Percentiles rank a stretch among this genome's conserved stretches.
Conservation (phyloP, 1,284 basidiomycete genomes). For the Melampsora larici-populina region DNA sequence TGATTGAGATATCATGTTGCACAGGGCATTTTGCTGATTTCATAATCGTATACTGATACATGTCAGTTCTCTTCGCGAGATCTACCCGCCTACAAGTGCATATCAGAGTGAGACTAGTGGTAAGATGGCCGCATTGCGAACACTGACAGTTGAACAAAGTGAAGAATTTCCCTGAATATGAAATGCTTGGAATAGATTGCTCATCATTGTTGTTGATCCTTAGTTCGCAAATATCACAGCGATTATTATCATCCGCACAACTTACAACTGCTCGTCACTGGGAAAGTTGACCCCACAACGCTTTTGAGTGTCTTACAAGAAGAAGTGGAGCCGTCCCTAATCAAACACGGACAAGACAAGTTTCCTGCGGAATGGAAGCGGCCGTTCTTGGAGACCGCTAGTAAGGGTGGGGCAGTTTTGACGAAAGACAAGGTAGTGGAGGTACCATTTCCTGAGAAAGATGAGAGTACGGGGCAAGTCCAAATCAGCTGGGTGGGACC, state of each 20-base stretch:
- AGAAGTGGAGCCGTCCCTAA: constrained; percentile 74
- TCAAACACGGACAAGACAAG: constrained; percentile 67
- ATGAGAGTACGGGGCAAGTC: constrained; percentile 90
- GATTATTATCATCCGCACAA: constrained; percentile 95
- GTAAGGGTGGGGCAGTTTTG: constrained; percentile 64
- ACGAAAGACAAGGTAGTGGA: constrained; percentile 62
- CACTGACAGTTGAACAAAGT: constrained; percentile 87
- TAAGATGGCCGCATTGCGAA: constrained; percentile 82
- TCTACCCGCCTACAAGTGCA: constrained; percentile 78
- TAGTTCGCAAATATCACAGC: constrained; percentile 84
- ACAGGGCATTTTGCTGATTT: too few species aligned
- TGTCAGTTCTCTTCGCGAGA: constrained; percentile 68
- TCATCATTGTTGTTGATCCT: neutral
- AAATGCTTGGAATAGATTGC: neutral
- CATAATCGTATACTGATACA: neutral
- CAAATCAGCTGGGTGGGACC: constrained; percentile 77
- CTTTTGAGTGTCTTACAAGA: constrained; percentile 71
- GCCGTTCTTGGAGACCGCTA: constrained; percentile 86
- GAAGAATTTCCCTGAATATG: constrained; percentile 13
- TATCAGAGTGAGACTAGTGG: constrained; percentile 97
- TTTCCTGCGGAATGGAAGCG: constrained; percentile 82
- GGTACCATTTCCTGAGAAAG: constrained; percentile 95
- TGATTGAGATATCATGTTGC: neutral
- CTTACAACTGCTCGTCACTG: constrained; percentile 74
- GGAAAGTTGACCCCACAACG: constrained; percentile 60